These are phyloP conservation scores for Phytophthora hibernalis DNA, from an alignment of 352 stramenopile species.

Conservation along the genomic window DNA sequence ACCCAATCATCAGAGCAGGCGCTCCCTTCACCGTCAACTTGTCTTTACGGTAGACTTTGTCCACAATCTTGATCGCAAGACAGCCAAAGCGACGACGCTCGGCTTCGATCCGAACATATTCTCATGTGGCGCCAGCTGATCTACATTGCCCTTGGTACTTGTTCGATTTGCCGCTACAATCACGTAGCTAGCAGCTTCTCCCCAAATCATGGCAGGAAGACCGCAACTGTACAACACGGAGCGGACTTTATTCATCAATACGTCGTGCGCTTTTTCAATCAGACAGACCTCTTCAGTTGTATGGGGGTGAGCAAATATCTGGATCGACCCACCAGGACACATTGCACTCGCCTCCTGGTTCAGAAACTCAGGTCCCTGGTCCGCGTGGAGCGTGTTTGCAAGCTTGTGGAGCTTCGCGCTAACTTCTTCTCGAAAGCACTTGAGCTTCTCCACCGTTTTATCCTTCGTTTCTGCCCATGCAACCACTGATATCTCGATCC, in stretches of 20 bases:
- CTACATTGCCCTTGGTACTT: conserved; percentile 11
- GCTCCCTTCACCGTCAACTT: conserved; percentile 16
- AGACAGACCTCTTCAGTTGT: conserved; percentile 6
- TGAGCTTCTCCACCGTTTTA: conserved; percentile 6
- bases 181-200: conserved; percentile 15
- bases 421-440: background rate
- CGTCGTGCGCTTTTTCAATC: too few relatives aligned
- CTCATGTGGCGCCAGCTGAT: conserved; percentile 12
- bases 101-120: conserved; percentile 19
- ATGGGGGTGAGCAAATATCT: conserved; percentile 15
- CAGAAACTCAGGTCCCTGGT: conserved; percentile 18
- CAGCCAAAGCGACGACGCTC: conserved; percentile 21
- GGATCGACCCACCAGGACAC: conserved; percentile 11
- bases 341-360: background rate
- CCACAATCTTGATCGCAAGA: conserved; percentile 16
- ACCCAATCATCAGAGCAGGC: conserved; percentile 10
- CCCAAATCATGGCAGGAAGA: conserved; percentile 7
- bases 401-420: background rate
- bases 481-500: too few relatives aligned
- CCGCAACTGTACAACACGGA: conserved; percentile 5
- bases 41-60: conserved; percentile 15
- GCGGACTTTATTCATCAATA: conserved; percentile 5
- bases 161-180: conserved; percentile 2
- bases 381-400: conserved; percentile 10
- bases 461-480: conserved; percentile 20